Evolutionary conservation across 257 asterid genomes (phyloP).

Genomic region (Solanum phureja): DNA sequence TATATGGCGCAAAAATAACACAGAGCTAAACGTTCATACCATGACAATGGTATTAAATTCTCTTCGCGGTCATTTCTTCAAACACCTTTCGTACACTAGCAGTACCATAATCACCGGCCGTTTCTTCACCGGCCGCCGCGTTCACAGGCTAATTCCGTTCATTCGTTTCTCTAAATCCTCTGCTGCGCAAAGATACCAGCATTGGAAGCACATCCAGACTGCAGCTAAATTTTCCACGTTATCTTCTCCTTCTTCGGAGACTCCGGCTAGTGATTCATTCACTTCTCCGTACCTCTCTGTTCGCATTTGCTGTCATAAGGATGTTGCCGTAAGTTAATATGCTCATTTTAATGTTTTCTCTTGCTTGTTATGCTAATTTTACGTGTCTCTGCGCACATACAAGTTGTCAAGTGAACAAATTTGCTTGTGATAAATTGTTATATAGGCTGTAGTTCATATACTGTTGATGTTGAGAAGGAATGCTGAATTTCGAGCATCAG

Average conservation of each 20-base stretch:
- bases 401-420: neutral
- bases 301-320: slow-evolving; percentile 51
- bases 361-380: neutral
- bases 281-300: slow-evolving; percentile 71
- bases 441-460: neutral
- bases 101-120: slow-evolving; percentile 9
- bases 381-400: neutral
- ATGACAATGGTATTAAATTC: slow-evolving; percentile 24
- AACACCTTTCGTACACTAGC: slow-evolving; percentile 40
- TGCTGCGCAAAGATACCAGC: neutral
- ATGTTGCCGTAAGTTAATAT: slow-evolving; percentile 39
- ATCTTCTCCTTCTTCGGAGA: slow-evolving; percentile 5
- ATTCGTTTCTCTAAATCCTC: neutral
- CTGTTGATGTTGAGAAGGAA: neutral
- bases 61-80: slow-evolving; percentile 55
- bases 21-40: neutral
- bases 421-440: neutral
- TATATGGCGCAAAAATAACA: neutral
- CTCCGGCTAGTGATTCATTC: slow-evolving; percentile 19
- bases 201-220: neutral
- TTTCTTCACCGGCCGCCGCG: slow-evolving; percentile 20
- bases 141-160: slow-evolving; percentile 5
- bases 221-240: slow-evolving; percentile 20
- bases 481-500: neutral
- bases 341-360: neutral